Conservation (phyloP, 108 stramenopile genomes). For the Asterionellopsis glacialis region DNA sequence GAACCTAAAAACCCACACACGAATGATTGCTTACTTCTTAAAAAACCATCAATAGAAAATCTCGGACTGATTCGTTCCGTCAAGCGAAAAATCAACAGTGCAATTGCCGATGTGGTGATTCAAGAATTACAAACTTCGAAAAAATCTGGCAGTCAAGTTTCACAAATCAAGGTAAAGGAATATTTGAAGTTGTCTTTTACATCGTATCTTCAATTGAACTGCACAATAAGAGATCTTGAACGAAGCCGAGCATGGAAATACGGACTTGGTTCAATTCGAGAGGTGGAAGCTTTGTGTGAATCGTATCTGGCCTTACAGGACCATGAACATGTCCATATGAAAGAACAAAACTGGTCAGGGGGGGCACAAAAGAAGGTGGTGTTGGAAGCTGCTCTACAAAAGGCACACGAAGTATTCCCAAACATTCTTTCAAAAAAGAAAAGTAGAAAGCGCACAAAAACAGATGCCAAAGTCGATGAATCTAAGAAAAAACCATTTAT, state of each 20-base stretch:
- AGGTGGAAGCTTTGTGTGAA: slow-evolving; percentile 58
- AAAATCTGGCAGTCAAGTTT: slow-evolving; percentile 24
- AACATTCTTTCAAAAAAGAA: too few relatives aligned
- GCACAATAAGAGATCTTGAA: slow-evolving; percentile 39
- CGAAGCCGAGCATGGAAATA: slow-evolving; percentile 29
- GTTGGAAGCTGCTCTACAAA: slow-evolving; percentile 25
- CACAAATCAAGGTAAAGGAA: neutral
- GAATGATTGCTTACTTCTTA: slow-evolving; percentile 42
- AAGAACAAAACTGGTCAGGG: slow-evolving; percentile 43
- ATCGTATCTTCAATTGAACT: slow-evolving; percentile 65
- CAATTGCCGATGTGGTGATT: slow-evolving; percentile 52
- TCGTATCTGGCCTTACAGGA: slow-evolving; percentile 44
- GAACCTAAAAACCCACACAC: slow-evolving; percentile 39
- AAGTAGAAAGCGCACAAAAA: too few relatives aligned
- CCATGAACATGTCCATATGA: slow-evolving; percentile 21
- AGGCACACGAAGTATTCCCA: slow-evolving; percentile 37
- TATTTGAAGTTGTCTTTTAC: slow-evolving; percentile 55
- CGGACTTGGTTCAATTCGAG: slow-evolving; percentile 24
- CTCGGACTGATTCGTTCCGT: slow-evolving; percentile 43
- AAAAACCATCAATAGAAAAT: slow-evolving; percentile 13
- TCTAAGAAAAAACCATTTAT: slow-evolving; percentile 21
- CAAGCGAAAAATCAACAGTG: slow-evolving; percentile 52
- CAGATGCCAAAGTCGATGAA: neutral
- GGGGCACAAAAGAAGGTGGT: slow-evolving; percentile 19
- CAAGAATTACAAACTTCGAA: slow-evolving; percentile 43